A percentile compares a stretch with the other conserved stretches of the same genome.
Evolutionary conservation across 1,139 yeast species (phyloP).

Genomic region (Pichia sp.): DNA sequence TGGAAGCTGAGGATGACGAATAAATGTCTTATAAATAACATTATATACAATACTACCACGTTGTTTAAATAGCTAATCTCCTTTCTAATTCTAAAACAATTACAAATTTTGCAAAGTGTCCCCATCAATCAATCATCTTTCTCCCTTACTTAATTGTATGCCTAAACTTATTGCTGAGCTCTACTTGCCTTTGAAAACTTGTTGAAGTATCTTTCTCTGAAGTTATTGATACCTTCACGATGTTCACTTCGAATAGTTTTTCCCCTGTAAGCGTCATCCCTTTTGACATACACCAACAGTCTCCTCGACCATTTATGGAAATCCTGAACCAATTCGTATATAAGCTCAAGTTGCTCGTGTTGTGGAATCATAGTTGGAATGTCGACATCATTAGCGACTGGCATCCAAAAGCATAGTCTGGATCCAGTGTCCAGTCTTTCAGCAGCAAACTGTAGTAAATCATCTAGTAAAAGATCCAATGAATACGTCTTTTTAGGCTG

Average conservation of each 20-base stretch:
- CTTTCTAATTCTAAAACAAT: conserved; percentile 8
- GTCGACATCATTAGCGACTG: conserved; percentile 83
- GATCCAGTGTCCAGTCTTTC: conserved; percentile 69
- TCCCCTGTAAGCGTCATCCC: conserved; percentile 58
- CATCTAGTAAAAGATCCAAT: conserved; percentile 69
- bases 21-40: conserved; percentile 26
- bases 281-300: conserved; percentile 70
- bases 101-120: conserved; percentile 1
- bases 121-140: background rate
- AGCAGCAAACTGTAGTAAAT: conserved; percentile 69
- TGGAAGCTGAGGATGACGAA: conserved; percentile 76
- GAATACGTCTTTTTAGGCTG: conserved; percentile 93
- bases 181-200: conserved; percentile 41
- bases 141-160: background rate
- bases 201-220: conserved; percentile 75
- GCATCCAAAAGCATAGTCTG: conserved; percentile 95
- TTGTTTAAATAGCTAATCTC: conserved; percentile 8
- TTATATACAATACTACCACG: conserved; percentile 7
- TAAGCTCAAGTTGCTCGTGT: conserved; percentile 65
- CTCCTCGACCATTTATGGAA: conserved; percentile 93
- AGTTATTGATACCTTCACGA: conserved; percentile 47
- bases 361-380: conserved; percentile 72
- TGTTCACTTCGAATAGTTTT: conserved; percentile 42
- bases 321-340: conserved; percentile 77
- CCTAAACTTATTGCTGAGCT: background rate